Percentiles rank a stretch among this genome's conserved stretches.
Evolutionary conservation across 495 filamentous ascomycete genomes (phyloP).

Genomic region (Geoglossum glabrum): DNA sequence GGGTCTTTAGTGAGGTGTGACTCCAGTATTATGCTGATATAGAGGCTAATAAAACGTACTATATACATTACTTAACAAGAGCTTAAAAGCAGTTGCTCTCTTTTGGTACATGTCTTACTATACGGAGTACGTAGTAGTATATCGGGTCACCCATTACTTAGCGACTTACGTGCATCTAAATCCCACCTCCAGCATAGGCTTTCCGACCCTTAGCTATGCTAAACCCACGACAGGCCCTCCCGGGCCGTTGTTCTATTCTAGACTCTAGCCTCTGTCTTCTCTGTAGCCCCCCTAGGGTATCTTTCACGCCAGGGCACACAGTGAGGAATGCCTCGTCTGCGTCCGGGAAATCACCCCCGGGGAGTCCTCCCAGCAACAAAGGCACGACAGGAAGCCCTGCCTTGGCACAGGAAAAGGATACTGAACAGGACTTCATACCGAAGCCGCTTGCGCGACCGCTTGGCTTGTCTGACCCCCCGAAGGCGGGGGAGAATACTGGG

Average conservation of each 20-base stretch:
- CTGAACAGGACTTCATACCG: slow-evolving; percentile 18
- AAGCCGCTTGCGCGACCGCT: slow-evolving; percentile 59
- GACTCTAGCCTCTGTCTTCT: background rate
- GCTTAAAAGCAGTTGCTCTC: no score
- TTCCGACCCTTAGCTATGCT: background rate
- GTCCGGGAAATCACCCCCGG: background rate
- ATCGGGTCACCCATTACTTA: no score
- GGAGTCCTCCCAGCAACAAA: background rate
- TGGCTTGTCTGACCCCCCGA: slow-evolving; percentile 51
- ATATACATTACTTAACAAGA: no score
- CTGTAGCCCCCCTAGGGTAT: background rate
- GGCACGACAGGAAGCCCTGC: background rate
- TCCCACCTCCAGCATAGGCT: no score
- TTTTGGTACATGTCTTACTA: no score
- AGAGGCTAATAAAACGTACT: no score
- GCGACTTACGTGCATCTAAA: no score
- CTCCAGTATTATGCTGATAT: no score
- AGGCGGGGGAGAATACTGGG: slow-evolving; percentile 60
- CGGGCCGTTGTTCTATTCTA: background rate
- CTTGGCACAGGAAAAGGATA: background rate
- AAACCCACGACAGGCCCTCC: background rate
- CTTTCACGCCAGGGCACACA: background rate
- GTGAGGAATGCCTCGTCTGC: background rate
- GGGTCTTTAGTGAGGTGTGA: no score
- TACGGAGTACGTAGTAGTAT: no score